Evolutionary conservation across 345 rosid species (phyloP).

Genomic region (Stellera chamaejasme): DNA sequence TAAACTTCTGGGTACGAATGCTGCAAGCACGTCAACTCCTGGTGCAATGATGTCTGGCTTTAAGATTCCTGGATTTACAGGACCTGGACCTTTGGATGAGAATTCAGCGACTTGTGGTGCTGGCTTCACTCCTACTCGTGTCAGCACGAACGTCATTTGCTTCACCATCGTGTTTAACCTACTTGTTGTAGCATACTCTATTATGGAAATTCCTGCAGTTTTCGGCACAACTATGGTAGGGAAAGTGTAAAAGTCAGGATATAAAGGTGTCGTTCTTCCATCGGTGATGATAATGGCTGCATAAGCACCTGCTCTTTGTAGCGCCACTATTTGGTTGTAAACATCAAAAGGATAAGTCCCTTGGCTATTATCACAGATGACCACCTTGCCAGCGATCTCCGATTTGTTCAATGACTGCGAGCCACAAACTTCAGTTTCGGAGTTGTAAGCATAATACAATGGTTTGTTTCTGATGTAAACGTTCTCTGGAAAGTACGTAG

Average conservation of each 20-base stretch:
- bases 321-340: too few relatives aligned
- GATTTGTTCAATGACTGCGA: background rate
- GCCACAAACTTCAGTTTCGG: background rate
- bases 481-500: background rate
- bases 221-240: slow-evolving; percentile 1
- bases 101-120: slow-evolving; percentile 35
- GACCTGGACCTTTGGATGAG: slow-evolving; percentile 34
- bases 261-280: too few relatives aligned
- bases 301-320: too few relatives aligned
- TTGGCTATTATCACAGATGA: slow-evolving; percentile 4
- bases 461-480: background rate
- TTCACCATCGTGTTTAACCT: background rate
- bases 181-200: background rate
- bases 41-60: slow-evolving; percentile 45
- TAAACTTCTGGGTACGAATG: slow-evolving; percentile 22
- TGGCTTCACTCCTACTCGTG: slow-evolving; percentile 7
- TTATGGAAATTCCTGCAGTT: background rate
- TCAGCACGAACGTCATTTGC: background rate
- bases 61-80: slow-evolving; percentile 31
- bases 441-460: background rate
- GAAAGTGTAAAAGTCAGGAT: background rate
- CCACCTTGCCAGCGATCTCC: slow-evolving; percentile 6
- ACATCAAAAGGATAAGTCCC: too few relatives aligned
- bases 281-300: too few relatives aligned
- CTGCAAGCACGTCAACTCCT: slow-evolving; percentile 33